Percentiles rank a stretch among this genome's conserved stretches.
Conservation (phyloP, 202 grass and related monocot genomes). For the Setaria viridis region DNA sequence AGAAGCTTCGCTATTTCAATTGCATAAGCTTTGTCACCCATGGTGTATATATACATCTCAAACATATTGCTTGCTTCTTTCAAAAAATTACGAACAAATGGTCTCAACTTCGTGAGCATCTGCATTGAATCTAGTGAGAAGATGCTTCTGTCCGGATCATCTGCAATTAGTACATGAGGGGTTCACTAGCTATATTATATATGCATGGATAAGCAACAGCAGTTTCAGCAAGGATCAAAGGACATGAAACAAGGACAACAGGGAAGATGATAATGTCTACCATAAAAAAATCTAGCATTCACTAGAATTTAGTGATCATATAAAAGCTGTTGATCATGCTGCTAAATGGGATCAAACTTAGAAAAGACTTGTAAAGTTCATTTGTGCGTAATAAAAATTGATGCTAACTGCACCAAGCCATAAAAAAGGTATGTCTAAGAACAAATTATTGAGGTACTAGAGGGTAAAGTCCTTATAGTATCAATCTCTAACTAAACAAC, state of each 20-base stretch:
- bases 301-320: conserved; percentile 11
- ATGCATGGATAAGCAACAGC: conserved; percentile 16
- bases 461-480: not conserved
- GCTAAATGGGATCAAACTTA: not conserved
- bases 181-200: not conserved
- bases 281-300: not conserved
- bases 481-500: not conserved
- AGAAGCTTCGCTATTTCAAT: conserved; percentile 86
- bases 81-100: conserved; percentile 75
- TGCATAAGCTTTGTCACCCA: conserved; percentile 83
- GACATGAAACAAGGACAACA: conserved; percentile 22
- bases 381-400: not conserved
- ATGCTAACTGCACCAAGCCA: not conserved
- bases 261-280: not conserved
- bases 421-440: not conserved
- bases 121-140: conserved; percentile 69
- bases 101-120: conserved; percentile 89
- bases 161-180: conserved; percentile 53
- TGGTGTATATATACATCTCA: conserved; percentile 94
- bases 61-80: conserved; percentile 83
- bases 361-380: not conserved
- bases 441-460: not conserved
- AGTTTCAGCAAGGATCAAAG: conserved; percentile 31
- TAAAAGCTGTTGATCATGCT: conserved; percentile 4
- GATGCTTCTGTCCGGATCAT: conserved; percentile 66